phyloP scores from a whole-genome alignment of 2,329 filamentous ascomycete species.

The Coniochaeta sp. region DNA sequence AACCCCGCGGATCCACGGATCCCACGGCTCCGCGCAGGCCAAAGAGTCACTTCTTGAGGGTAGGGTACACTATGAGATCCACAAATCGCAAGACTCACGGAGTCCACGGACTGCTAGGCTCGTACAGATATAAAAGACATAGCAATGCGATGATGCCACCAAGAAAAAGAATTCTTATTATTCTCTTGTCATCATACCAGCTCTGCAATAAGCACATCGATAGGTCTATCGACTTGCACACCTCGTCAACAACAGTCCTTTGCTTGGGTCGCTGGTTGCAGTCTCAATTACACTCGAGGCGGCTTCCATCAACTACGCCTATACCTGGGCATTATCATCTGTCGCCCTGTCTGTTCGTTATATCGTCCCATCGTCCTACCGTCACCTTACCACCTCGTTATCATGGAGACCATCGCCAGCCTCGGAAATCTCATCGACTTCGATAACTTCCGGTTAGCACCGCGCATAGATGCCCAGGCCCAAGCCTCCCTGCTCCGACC shows the following conservation, averaged over 20 bases:
- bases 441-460: conserved; percentile 3
- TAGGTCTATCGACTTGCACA: too few relatives aligned
- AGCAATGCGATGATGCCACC: neutral
- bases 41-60: neutral
- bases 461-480: conserved; percentile 8
- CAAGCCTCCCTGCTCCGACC: conserved; percentile 10
- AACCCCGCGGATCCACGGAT: neutral
- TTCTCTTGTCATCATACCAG: too few relatives aligned
- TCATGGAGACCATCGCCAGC: neutral
- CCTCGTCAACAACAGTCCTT: too few relatives aligned
- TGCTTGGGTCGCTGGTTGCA: too few relatives aligned
- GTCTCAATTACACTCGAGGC: too few relatives aligned
- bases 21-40: neutral
- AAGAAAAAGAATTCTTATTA: neutral
- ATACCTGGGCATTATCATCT: too few relatives aligned
- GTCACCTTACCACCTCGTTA: neutral
- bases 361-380: too few relatives aligned
- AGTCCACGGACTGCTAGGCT: neutral
- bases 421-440: neutral
- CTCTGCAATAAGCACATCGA: too few relatives aligned
- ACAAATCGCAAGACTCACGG: neutral
- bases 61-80: too few relatives aligned
- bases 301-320: too few relatives aligned
- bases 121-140: neutral
- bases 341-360: too few relatives aligned